These are phyloP conservation scores for Astragalus membranaceus DNA, from an alignment of 306 rosid genomes.

Conservation along the genomic window DNA sequence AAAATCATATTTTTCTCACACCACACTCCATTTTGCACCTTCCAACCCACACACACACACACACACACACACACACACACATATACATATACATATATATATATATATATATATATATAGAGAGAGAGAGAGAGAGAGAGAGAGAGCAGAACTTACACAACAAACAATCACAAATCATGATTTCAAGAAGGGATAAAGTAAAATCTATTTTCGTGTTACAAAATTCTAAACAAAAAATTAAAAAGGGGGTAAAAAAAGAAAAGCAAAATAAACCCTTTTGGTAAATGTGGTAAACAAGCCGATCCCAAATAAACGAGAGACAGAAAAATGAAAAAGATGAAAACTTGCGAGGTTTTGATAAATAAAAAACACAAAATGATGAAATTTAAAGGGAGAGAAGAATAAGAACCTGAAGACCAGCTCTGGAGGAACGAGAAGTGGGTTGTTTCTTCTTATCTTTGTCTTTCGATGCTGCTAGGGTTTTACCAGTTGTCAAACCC, in stretches of 20 bases:
- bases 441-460: conserved; percentile 72
- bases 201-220: too few species aligned
- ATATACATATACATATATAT: too few species aligned
- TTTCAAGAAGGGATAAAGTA: too few species aligned
- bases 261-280: neutral
- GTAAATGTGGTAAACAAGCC: neutral
- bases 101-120: too few species aligned
- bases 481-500: conserved; percentile 62
- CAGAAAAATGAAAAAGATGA: neutral
- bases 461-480: conserved; percentile 43
- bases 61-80: too few species aligned
- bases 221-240: neutral
- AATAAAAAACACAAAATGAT: neutral
- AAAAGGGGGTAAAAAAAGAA: neutral
- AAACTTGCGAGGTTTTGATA: neutral
- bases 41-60: too few species aligned
- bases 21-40: too few species aligned
- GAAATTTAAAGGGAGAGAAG: neutral
- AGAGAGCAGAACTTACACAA: too few species aligned
- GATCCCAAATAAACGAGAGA: neutral
- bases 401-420: conserved; percentile 63
- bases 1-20: too few species aligned
- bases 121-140: too few species aligned
- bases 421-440: conserved; percentile 74
- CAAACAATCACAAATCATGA: too few species aligned